A percentile compares a stretch with the other conserved stretches of the same genome.
Conservation (phyloP, 2,329 filamentous ascomycete genomes). For the Fusarium papillatum region DNA sequence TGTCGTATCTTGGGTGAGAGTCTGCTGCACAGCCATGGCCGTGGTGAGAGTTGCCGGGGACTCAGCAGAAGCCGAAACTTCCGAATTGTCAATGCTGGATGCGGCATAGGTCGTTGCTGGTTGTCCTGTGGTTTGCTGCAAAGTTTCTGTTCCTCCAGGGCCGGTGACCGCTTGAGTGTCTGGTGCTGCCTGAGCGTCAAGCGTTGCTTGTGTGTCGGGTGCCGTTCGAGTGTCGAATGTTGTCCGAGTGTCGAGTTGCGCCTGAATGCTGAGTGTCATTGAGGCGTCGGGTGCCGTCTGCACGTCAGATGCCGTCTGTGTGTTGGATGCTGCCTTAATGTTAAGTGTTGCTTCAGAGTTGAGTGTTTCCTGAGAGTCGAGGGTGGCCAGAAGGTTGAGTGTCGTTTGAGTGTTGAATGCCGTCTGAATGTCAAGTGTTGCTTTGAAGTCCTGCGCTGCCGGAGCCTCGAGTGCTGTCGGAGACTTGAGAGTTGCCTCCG, state of each 20-base stretch:
- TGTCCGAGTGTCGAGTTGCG: not conserved
- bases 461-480: not conserved
- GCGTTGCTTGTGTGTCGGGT: not conserved
- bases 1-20: not conserved
- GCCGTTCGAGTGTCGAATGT: not conserved
- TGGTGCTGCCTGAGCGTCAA: not conserved
- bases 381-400: not conserved
- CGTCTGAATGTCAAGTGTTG: not conserved
- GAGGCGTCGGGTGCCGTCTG: not conserved
- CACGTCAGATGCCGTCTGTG: not conserved
- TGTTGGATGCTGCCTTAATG: not conserved
- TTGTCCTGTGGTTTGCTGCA: not conserved
- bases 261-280: not conserved
- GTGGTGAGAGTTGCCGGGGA: not conserved
- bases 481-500: not conserved
- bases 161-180: not conserved
- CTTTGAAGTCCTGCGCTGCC: not conserved
- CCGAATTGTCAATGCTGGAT: not conserved
- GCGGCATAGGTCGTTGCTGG: slow-evolving; percentile 2
- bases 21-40: not conserved
- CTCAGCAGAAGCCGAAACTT: not conserved
- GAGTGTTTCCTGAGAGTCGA: not conserved
- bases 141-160: not conserved
- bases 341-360: not conserved
- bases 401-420: not conserved